A percentile compares a stretch with the other conserved stretches of the same genome.
Conservation (phyloP, 2,329 filamentous ascomycete species). For the Curvularia sp. region DNA sequence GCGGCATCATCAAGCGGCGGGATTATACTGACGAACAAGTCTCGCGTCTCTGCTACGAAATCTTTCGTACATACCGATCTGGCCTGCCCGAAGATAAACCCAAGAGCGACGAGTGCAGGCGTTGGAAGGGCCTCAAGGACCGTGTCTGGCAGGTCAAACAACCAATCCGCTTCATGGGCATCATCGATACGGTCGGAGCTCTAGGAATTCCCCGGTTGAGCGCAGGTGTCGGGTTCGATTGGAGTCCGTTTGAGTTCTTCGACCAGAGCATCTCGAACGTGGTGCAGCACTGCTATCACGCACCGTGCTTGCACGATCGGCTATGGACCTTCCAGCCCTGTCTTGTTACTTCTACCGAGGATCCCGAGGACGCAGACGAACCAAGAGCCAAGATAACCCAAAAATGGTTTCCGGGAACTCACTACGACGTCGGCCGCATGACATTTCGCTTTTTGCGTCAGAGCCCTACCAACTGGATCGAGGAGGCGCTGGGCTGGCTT, state of each 20-base stretch:
- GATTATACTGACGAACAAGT: conserved; percentile 26
- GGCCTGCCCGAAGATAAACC: conserved; percentile 39
- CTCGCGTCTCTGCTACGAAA: conserved; percentile 37
- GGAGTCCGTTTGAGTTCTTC: conserved; percentile 48
- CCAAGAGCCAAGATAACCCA: conserved; percentile 31
- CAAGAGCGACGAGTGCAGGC: conserved; percentile 29
- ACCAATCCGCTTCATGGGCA: conserved; percentile 44
- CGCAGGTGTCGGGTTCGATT: conserved; percentile 46
- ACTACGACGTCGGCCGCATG: conserved; percentile 48
- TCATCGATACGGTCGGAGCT: conserved; percentile 47
- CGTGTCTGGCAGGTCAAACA: conserved; percentile 41
- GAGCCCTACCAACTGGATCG: conserved; percentile 37
- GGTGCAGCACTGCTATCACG: conserved; percentile 46
- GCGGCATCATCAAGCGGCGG: conserved; percentile 46
- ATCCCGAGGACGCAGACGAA: conserved; percentile 12
- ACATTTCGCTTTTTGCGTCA: conserved; percentile 45
- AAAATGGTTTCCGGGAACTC: conserved; percentile 48
- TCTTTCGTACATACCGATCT: conserved; percentile 45
- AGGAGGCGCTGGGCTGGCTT: conserved; percentile 35
- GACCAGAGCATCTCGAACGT: conserved; percentile 42
- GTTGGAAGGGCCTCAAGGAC: conserved; percentile 25
- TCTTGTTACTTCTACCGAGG: conserved; percentile 8
- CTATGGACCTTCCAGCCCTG: conserved; percentile 45
- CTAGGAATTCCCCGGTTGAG: conserved; percentile 45
- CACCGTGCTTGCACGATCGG: conserved; percentile 43